Evolutionary conservation across 2,329 filamentous ascomycete species (phyloP).

Genomic region (Ceratocystis smalleyi): DNA sequence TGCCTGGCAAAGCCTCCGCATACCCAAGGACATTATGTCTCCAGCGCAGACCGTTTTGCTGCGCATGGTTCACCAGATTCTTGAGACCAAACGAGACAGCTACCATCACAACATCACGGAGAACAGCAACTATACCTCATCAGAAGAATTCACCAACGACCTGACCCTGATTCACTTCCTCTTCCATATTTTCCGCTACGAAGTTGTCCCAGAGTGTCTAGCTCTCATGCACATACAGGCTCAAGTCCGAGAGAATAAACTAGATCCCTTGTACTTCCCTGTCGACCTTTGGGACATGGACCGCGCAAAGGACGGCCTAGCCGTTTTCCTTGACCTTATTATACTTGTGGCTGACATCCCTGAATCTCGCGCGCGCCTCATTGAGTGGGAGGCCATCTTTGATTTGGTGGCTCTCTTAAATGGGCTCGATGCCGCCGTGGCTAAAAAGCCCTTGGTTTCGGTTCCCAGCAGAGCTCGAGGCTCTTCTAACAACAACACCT

Average conservation of each 20-base stretch:
- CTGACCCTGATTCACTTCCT: slow-evolving; percentile 57
- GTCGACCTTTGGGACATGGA: slow-evolving; percentile 97
- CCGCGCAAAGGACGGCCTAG: slow-evolving; percentile 82
- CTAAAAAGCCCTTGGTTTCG: slow-evolving; percentile 55
- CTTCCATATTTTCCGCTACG: slow-evolving; percentile 79
- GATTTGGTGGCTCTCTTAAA: slow-evolving; percentile 78
- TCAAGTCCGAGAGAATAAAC: slow-evolving; percentile 63
- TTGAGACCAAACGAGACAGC: slow-evolving; percentile 13
- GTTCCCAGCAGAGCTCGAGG: slow-evolving; percentile 18
- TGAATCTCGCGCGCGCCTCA: slow-evolving; percentile 67
- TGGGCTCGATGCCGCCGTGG: slow-evolving; percentile 74
- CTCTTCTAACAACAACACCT: slow-evolving; percentile 28
- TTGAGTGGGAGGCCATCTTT: slow-evolving; percentile 82
- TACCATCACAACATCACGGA: slow-evolving; percentile 4
- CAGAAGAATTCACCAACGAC: slow-evolving; percentile 15
- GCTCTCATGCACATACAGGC: slow-evolving; percentile 90
- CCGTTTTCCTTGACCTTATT: slow-evolving; percentile 88
- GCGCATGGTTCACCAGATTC: slow-evolving; percentile 47
- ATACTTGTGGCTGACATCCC: slow-evolving; percentile 75
- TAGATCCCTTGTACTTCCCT: slow-evolving; percentile 73
- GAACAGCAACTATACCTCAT: slow-evolving; percentile 13
- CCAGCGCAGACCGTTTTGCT: slow-evolving; percentile 88
- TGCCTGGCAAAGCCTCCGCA: slow-evolving; percentile 78
- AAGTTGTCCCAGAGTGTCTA: slow-evolving; percentile 85
- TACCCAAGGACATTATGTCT: slow-evolving; percentile 90